Percentiles rank a stretch among this genome's conserved stretches.
Evolutionary conservation across 139 green algal genomes (phyloP).

Genomic region (Coelastrella sp.): DNA sequence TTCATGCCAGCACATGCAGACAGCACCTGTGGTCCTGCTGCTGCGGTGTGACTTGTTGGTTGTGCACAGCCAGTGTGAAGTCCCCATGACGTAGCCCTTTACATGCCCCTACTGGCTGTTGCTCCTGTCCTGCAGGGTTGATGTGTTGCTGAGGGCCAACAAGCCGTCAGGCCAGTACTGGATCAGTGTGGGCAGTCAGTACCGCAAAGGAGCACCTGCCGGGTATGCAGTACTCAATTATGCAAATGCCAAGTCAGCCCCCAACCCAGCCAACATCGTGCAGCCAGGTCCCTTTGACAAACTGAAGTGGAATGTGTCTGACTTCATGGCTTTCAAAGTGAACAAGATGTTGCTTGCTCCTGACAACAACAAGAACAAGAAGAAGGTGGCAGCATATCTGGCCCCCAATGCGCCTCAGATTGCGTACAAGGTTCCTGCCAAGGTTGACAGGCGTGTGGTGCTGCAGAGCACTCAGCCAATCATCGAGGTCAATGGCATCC

Average conservation of each 20-base stretch:
- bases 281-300: background rate
- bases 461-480: conserved; percentile 63
- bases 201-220: conserved; percentile 50
- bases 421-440: conserved; percentile 25
- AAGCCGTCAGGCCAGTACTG: conserved; percentile 60
- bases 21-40: no score
- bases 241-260: background rate
- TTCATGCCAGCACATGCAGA: no score
- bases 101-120: no score
- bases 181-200: conserved; percentile 61
- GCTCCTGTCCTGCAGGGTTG: conserved; percentile 56
- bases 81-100: no score
- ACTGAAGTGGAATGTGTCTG: conserved; percentile 42
- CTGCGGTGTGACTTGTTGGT: background rate
- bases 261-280: background rate
- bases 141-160: conserved; percentile 67
- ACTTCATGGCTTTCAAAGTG: conserved; percentile 37
- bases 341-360: background rate
- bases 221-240: conserved; percentile 68
- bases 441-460: conserved; percentile 42
- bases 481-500: conserved; percentile 49
- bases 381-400: conserved; percentile 11
- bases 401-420: background rate
- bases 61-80: background rate
- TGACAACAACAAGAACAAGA: conserved; percentile 12